Evolutionary conservation across 805 yeast genomes (phyloP), one percentile per base, ranked within the genome.

Genomic region (Hanseniaspora thailandica): DNA sequence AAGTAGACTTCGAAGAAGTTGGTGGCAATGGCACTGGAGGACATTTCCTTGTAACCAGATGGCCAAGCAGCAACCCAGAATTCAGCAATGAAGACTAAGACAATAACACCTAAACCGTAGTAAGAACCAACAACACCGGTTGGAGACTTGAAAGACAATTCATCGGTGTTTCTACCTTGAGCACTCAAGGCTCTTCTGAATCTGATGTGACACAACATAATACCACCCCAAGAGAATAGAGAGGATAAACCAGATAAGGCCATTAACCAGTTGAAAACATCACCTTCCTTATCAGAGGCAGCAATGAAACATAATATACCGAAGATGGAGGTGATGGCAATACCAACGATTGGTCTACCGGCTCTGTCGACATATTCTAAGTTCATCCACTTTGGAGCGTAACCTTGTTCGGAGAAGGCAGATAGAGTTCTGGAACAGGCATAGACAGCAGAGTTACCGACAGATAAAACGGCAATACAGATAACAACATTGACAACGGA

Each of bases 51-150:
- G 6, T 55, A 71, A 13, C 79, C 78, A 45, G 78, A 62, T 54
- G 95, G 95, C 74, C 73, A 85, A 43, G 85, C 69, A 6, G 93
- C 89, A 56, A 82, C 74, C 86, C 90, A 86, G 72, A 86, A 84
- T 69, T 84, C 89, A 31, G 88, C 86, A 55, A 77, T 69, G 55
- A 86, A 71, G 58, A 86, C 80, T 52, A 82, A 66, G 33, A 74
- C 36, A 64, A 80, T 80, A 62, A 86, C 67, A 23, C 66, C 54
- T 20, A 77, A 62, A 53, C 94, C 94, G 64, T 76, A 76, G 57
- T 63, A 65, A 0, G 94, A 81, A 49, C 94, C 94, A 60, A 64
- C 69, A 31, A 81, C 67, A 60, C 95, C 95, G 36, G 76, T 71
- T 56, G 80, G 82, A 6, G 95, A 76, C 48, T 70, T 72, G 69